These are phyloP conservation scores for Lagerstroemia speciosa DNA, from an alignment of 345 rosid species.

Conservation along the genomic window DNA sequence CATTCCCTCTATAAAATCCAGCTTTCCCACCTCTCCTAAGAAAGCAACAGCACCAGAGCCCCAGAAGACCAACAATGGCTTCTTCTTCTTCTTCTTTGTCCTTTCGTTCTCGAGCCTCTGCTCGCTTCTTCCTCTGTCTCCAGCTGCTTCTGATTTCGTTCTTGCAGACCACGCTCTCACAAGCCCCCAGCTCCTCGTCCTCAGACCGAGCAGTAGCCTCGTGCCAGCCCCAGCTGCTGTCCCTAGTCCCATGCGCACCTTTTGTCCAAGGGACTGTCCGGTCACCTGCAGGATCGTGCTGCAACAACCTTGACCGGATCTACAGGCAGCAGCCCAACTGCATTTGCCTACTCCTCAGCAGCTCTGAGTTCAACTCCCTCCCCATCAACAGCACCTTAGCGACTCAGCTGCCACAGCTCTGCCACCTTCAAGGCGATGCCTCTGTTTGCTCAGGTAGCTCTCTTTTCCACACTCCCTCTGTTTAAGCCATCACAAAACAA, in stretches of 20 bases:
- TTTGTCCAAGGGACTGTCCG: constrained; percentile 53
- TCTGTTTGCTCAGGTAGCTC: constrained; percentile 52
- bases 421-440: constrained; percentile 32
- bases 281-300: constrained; percentile 49
- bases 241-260: constrained; percentile 59
- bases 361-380: constrained; percentile 33
- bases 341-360: constrained; percentile 60
- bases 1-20: constrained; percentile 22
- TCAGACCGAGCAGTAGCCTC: constrained; percentile 18
- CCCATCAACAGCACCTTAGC: constrained; percentile 67
- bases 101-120: constrained; percentile 12
- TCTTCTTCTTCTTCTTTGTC: constrained; percentile 12
- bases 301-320: constrained; percentile 52
- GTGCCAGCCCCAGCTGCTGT: constrained; percentile 49
- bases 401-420: constrained; percentile 47
- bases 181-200: constrained; percentile 23
- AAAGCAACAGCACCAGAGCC: constrained; percentile 1
- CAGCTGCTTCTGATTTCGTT: constrained; percentile 21
- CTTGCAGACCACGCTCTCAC: constrained; percentile 26
- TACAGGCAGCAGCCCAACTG: constrained; percentile 46
- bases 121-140: constrained; percentile 11
- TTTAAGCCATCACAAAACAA: not conserved
- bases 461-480: not conserved
- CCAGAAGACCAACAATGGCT: constrained; percentile 21
- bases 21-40: constrained; percentile 2